Percentiles rank a stretch among this genome's conserved stretches.
phyloP scores from a whole-genome alignment of 345 rosid species.

The Capsella bursapastoris region DNA sequence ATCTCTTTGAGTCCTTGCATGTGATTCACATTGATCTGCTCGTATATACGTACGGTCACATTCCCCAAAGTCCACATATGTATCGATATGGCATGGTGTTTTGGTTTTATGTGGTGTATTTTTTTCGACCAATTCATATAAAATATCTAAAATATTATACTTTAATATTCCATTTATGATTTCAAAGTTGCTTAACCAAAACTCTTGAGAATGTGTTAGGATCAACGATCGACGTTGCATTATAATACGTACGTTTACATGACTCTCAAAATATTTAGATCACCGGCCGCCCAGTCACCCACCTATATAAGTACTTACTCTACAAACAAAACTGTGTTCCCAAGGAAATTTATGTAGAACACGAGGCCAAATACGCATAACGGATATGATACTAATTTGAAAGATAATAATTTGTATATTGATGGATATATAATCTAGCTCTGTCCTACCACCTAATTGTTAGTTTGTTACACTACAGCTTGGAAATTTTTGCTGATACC shows the following conservation, averaged over 20 bases:
- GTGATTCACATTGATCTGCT: constrained; percentile 44
- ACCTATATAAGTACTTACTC: not conserved
- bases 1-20: constrained; percentile 20
- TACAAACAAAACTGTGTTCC: not conserved
- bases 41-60: constrained; percentile 20
- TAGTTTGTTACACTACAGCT: constrained; percentile 15
- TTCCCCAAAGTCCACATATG: not conserved
- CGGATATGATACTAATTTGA: not conserved
- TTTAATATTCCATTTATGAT: not conserved
- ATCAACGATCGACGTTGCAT: constrained; percentile 1
- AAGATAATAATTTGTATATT: not conserved
- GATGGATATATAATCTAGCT: not conserved
- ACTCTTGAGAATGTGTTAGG: not conserved
- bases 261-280: not conserved
- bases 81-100: not conserved
- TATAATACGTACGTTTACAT: too few species aligned
- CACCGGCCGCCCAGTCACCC: not conserved
- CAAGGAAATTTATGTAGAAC: not conserved
- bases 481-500: not conserved
- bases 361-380: constrained; percentile 11
- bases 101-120: not conserved
- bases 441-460: constrained; percentile 10
- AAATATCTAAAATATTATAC: not conserved
- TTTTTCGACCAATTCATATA: not conserved
- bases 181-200: not conserved